A percentile compares a stretch with the other conserved stretches of the same genome.
Conservation (phyloP, 164 flowering plant genomes). For the Houttuynia cordata region DNA sequence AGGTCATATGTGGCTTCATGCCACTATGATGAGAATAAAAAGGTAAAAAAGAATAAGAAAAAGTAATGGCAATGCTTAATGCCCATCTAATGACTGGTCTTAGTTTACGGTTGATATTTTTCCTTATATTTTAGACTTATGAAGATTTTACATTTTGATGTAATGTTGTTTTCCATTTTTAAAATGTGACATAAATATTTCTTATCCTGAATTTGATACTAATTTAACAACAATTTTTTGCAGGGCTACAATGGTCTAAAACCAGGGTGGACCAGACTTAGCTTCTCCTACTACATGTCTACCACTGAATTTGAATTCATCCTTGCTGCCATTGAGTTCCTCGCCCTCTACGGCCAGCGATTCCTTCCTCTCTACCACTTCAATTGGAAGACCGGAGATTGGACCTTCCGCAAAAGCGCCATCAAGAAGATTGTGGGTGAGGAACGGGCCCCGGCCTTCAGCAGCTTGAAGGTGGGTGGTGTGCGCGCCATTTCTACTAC, state of each 20-base stretch:
- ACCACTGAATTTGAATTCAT: conserved; percentile 61
- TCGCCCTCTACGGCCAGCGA: conserved; percentile 54
- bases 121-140: too few species aligned
- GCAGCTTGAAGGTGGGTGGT: background rate
- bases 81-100: too few species aligned
- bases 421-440: conserved; percentile 9
- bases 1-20: too few species aligned
- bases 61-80: too few species aligned
- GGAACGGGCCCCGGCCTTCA: background rate
- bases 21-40: too few species aligned
- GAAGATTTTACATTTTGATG: too few species aligned
- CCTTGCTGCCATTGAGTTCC: conserved; percentile 53
- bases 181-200: too few species aligned
- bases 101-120: too few species aligned
- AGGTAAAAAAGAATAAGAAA: too few species aligned
- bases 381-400: conserved; percentile 49
- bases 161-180: too few species aligned
- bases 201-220: background rate
- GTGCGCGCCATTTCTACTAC: background rate
- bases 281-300: conserved; percentile 77
- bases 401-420: conserved; percentile 36
- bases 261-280: conserved; percentile 87
- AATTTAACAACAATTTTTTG: background rate
- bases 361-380: conserved; percentile 62
- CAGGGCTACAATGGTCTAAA: conserved; percentile 68